Evolutionary conservation across 129 eudicot species (phyloP), one percentile per base, ranked within the genome.

Genomic region (Flaveria brownii): DNA sequence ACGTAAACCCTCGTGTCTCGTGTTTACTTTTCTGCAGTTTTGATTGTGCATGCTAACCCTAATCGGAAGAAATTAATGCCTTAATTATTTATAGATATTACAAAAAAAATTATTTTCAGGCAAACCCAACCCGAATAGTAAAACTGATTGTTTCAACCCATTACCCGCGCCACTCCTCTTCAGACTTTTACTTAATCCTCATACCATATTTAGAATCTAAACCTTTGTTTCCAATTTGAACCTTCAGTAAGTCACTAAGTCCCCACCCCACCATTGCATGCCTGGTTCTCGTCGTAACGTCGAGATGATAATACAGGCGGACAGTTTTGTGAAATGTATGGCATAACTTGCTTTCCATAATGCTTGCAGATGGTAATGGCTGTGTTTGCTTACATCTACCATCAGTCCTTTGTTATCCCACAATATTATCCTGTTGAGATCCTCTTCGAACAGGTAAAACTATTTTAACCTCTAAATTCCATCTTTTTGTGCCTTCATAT

Each of bases 341-440:
- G 9, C 8, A 17, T 54, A 39, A 46, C 59, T n/a, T 20, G 77
- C 77, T 12, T 68, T 57, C 30, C 39, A 23, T 45, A 23, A 59
- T 77, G 62, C 16, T 28, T 88, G 85, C 89, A 91, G 97, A 89
- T 92, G 97, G 92, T 92, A 81, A 92, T 89, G 97, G 96, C 97
- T 47, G 86, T 92, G 39, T 92, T 92, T 23, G 91, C 96, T 39
- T 92, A 89, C 86, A 89, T 92, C 55, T 92, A 92, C 68, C 87
- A 83, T 60, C 97, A 89, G 72, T 92, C 97, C 8, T 89, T 92
- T 71, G 86, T 89, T 42, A 71, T 72, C 10, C 85, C 96, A 39
- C 92, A 81, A 60, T 77, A 59, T 47, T 81, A 77, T 68, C 78
- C 91, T 2, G 88, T 87, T n/a, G 97, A 92, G 82, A 79, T 82